phyloP scores from a whole-genome alignment of 2,329 filamentous ascomycete species.

The Hypoxylon sp. region DNA sequence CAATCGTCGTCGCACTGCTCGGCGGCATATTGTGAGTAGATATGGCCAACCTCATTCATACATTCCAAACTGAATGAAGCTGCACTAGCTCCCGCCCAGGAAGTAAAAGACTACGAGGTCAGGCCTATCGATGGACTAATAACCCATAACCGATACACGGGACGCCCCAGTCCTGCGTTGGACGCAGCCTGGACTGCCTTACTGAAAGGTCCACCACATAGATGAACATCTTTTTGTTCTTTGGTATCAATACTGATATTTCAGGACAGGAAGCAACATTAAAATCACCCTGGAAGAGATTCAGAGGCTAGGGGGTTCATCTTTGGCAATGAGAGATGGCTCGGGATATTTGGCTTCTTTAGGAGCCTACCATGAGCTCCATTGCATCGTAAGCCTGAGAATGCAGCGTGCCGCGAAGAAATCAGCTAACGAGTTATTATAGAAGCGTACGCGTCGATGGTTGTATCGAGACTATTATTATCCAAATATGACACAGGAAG shows the following conservation, averaged over 20 bases:
- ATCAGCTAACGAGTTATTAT: not conserved
- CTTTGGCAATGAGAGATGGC: constrained; percentile 4
- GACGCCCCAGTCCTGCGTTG: not conserved
- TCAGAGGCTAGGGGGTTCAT: not conserved
- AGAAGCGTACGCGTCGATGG: constrained; percentile 14
- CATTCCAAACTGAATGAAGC: not conserved
- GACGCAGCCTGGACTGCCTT: constrained; percentile 11
- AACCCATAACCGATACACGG: constrained; percentile 3
- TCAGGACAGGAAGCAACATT: constrained; percentile 1
- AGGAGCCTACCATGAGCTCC: constrained; percentile 16
- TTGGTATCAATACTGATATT: not conserved
- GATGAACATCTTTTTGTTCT: no score
- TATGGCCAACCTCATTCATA: no score
- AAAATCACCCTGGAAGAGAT: constrained; percentile 6
- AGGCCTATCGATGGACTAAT: not conserved
- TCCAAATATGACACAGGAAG: constrained; percentile 1
- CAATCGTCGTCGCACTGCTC: no score
- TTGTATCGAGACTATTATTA: constrained; percentile 20
- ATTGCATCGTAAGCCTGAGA: constrained; percentile 15
- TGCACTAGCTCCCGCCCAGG: not conserved
- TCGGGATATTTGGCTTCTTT: constrained; percentile 9
- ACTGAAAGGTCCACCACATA: constrained; percentile 7
- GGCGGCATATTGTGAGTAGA: no score
- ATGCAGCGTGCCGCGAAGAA: no score
- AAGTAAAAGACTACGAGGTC: not conserved